Percentiles rank a stretch among this genome's conserved stretches.
Conservation (phyloP, 2,329 filamentous ascomycete species). For the Penicillium hesseltinei region DNA sequence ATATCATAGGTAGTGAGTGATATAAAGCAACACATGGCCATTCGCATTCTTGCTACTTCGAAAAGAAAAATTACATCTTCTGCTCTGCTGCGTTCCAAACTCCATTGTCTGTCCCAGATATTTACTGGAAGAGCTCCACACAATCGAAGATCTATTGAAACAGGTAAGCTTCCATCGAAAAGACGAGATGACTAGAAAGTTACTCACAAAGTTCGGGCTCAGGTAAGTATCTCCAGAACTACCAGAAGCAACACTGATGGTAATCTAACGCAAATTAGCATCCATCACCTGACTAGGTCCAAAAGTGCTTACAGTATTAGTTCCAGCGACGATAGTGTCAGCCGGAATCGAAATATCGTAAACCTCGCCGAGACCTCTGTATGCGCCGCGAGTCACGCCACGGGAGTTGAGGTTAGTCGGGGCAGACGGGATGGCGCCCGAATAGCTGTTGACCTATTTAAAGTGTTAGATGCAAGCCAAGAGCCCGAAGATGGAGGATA, state of each 20-base stretch:
- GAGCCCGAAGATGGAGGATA: fast-evolving
- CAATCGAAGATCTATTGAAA: constrained; percentile 29
- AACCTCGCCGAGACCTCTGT: constrained; percentile 62
- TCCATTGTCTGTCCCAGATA: fast-evolving
- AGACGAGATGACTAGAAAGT: neutral
- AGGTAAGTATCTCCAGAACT: constrained; percentile 56
- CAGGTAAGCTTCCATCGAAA: neutral
- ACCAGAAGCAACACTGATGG: constrained; percentile 59
- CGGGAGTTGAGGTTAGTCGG: constrained; percentile 64
- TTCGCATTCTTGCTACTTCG: neutral
- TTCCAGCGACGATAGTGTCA: constrained; percentile 58
- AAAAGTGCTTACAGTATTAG: constrained; percentile 50
- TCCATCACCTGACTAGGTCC: neutral
- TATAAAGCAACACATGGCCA: neutral
- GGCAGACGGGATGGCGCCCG: constrained; percentile 49
- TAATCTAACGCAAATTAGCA: constrained; percentile 40
- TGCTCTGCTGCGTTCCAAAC: neutral
- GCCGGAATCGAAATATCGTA: constrained; percentile 62
- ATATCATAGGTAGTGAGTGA: neutral
- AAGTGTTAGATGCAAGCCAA: neutral
- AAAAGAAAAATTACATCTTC: no score
- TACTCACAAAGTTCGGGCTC: constrained; percentile 53
- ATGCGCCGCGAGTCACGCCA: constrained; percentile 65
- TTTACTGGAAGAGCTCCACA: constrained; percentile 32
- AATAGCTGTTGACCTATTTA: constrained; percentile 54